These are phyloP conservation scores for Phytopythium sindhum DNA, from an alignment of 352 stramenopile species.

Conservation along the genomic window DNA sequence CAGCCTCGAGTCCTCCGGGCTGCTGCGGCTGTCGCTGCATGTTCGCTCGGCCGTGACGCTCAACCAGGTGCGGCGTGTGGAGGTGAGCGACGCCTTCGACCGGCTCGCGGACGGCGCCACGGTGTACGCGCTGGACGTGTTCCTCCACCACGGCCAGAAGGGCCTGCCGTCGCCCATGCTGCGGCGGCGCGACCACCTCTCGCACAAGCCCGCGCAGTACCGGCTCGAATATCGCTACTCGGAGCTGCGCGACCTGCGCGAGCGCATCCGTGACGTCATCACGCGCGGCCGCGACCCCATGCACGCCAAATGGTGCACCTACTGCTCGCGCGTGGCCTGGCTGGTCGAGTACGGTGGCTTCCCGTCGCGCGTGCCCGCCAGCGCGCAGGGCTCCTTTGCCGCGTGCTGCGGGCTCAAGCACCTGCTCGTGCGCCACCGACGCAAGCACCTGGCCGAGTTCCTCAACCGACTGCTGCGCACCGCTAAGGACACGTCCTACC, in stretches of 20 bases:
- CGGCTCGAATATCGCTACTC: slow-evolving; percentile 50
- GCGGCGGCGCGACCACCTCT: slow-evolving; percentile 13
- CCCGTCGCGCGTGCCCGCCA: slow-evolving; percentile 32
- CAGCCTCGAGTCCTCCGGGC: slow-evolving; percentile 6
- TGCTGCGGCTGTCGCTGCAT: slow-evolving; percentile 50
- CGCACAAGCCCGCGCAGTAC: slow-evolving; percentile 21
- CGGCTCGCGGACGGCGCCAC: slow-evolving; percentile 33
- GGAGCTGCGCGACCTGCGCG: slow-evolving; percentile 42
- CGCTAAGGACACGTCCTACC: slow-evolving; percentile 53
- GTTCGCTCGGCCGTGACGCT: slow-evolving; percentile 47
- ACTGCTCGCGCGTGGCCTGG: slow-evolving; percentile 45
- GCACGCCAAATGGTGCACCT: slow-evolving; percentile 57
- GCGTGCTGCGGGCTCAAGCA: slow-evolving; percentile 13
- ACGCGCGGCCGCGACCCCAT: slow-evolving; percentile 18
- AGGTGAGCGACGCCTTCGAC: slow-evolving; percentile 34
- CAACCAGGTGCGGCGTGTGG: slow-evolving; percentile 57
- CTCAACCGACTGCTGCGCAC: slow-evolving; percentile 38
- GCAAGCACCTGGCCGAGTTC: slow-evolving; percentile 37
- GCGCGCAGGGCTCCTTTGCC: slow-evolving; percentile 12
- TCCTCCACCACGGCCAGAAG: slow-evolving; percentile 34
- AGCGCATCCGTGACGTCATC: slow-evolving; percentile 26
- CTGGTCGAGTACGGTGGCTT: slow-evolving; percentile 37
- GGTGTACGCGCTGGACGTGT: slow-evolving; percentile 53
- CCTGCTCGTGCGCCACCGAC: slow-evolving; percentile 22
- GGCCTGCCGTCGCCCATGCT: slow-evolving; percentile 31